These are phyloP conservation scores for Pichia sorboxylosa DNA, from an alignment of 1,139 yeast species.

Conservation along the genomic window DNA sequence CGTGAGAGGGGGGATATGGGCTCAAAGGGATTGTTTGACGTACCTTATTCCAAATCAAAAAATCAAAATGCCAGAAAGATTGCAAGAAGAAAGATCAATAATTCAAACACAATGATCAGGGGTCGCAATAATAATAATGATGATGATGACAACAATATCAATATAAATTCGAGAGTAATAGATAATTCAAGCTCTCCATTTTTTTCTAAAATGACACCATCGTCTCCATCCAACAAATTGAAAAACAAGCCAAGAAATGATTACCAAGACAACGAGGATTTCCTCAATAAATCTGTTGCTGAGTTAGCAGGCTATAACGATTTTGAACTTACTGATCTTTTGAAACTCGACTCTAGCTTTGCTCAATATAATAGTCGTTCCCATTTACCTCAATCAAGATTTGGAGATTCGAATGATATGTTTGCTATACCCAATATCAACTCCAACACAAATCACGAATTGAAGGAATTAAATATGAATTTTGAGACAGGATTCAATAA, in stretches of 20 bases:
- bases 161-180: slow-evolving; percentile 3
- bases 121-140: slow-evolving; percentile 4
- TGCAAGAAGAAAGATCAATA: slow-evolving; percentile 1
- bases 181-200: slow-evolving; percentile 9
- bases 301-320: too few relatives aligned
- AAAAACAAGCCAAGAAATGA: too few relatives aligned
- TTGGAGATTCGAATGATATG: too few relatives aligned
- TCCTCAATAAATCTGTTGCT: too few relatives aligned
- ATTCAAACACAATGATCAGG: slow-evolving; percentile 4
- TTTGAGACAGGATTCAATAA: slow-evolving; percentile 19
- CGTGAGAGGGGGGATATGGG: slow-evolving; percentile 24
- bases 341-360: slow-evolving; percentile 7
- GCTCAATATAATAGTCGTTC: background rate
- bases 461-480: background rate
- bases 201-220: too few relatives aligned
- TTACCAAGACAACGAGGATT: too few relatives aligned
- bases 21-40: slow-evolving; percentile 22
- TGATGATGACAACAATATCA: slow-evolving; percentile 1
- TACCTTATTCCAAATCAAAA: slow-evolving; percentile 22
- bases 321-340: slow-evolving; percentile 4
- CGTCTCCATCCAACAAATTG: too few relatives aligned
- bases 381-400: too few relatives aligned
- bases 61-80: slow-evolving; percentile 5
- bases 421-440: too few relatives aligned
- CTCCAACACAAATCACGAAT: background rate